phyloP scores from a whole-genome alignment of 331 rosid species.

The Stylosanthes scabra region DNA sequence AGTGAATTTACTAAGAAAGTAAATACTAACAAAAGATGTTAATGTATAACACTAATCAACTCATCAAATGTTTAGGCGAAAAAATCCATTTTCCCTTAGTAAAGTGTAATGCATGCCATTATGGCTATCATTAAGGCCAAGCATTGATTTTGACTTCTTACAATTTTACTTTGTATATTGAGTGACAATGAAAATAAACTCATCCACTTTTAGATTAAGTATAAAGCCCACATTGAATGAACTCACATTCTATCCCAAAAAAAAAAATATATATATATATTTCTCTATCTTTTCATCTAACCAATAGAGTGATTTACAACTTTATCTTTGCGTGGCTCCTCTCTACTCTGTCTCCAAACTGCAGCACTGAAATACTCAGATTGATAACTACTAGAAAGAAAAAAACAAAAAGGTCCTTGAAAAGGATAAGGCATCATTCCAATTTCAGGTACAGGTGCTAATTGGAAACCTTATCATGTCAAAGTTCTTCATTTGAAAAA shows the following conservation, averaged over 20 bases:
- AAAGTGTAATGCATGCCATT: conserved; percentile 20
- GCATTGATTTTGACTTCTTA: conserved; percentile 4
- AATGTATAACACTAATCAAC: no score
- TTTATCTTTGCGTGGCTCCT: conserved; percentile 46
- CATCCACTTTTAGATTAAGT: no score
- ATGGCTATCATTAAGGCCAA: conserved; percentile 20
- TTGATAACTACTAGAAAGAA: conserved; percentile 46
- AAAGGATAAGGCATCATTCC: conserved; percentile 52
- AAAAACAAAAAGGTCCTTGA: conserved; percentile 27
- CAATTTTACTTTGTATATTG: no score
- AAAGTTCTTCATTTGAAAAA: conserved; percentile 46
- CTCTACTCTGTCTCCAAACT: conserved; percentile 34
- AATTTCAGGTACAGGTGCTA: conserved; percentile 56
- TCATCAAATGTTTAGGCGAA: no score
- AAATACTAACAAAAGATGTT: no score
- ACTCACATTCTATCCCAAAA: conserved; percentile 12
- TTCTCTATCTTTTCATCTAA: not conserved
- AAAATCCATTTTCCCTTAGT: not conserved
- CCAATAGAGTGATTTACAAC: conserved; percentile 32
- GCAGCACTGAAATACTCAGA: conserved; percentile 40
- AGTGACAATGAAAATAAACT: no score
- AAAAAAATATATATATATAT: no score
- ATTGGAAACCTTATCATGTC: conserved; percentile 49
- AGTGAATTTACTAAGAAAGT: no score
- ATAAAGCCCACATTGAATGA: no score